Percentiles rank a stretch among this genome's conserved stretches.
These are phyloP conservation scores for Peronospora farinosa DNA, from an alignment of 352 stramenopile species.

Conservation along the genomic window DNA sequence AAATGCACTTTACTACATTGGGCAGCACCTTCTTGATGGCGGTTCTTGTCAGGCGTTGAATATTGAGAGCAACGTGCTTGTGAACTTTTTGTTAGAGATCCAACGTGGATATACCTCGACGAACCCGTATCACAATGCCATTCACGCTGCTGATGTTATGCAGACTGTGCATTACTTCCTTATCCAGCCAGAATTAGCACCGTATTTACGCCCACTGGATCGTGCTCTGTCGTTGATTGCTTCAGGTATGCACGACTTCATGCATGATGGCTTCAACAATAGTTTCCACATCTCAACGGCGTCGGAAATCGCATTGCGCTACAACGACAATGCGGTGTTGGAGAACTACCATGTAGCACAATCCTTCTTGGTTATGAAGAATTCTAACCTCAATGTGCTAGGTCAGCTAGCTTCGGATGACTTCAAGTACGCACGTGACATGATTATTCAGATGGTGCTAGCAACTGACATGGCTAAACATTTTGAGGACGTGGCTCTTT, in stretches of 20 bases:
- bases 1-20: constrained; percentile 70
- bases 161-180: constrained; percentile 85
- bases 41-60: constrained; percentile 46
- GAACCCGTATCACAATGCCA: constrained; percentile 88
- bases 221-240: constrained; percentile 68
- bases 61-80: constrained; percentile 57
- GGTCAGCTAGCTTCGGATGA: constrained; percentile 63
- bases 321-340: constrained; percentile 85
- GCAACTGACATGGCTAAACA: constrained; percentile 89
- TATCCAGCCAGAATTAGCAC: constrained; percentile 58
- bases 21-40: constrained; percentile 71
- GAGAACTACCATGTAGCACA: constrained; percentile 88
- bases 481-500: constrained; percentile 81
- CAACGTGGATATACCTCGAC: constrained; percentile 72
- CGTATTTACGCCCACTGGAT: constrained; percentile 72
- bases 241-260: constrained; percentile 85
- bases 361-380: constrained; percentile 88
- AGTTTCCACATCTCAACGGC: constrained; percentile 84
- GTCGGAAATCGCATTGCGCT: constrained; percentile 82
- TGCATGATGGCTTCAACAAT: constrained; percentile 88
- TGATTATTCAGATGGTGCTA: constrained; percentile 88
- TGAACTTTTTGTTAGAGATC: constrained; percentile 77
- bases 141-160: constrained; percentile 87
- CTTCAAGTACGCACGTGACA: constrained; percentile 83
- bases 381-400: constrained; percentile 77